These are phyloP conservation scores for Helotiales sp. DNA, from an alignment of 2,329 filamentous ascomycete genomes.

Conservation along the genomic window DNA sequence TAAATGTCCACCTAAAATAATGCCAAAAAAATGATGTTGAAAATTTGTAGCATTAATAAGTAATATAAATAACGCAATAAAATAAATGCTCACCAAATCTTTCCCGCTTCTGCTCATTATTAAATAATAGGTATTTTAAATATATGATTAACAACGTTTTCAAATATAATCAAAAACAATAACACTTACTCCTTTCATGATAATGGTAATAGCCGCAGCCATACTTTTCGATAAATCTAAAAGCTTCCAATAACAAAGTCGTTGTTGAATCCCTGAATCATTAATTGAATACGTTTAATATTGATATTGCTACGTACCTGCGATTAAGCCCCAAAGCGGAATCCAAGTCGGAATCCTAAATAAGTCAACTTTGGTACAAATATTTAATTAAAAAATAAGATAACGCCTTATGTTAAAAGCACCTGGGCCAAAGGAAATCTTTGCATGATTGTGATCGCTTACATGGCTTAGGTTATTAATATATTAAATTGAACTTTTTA, in stretches of 20 bases:
- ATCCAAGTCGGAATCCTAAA: slow-evolving; percentile 9
- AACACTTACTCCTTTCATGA: background rate
- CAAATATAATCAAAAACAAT: background rate
- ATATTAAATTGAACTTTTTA: background rate
- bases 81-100: slow-evolving; percentile 8
- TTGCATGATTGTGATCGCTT: background rate
- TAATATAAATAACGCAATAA: background rate
- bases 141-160: background rate
- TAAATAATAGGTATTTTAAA: background rate
- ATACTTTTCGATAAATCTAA: background rate
- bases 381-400: background rate
- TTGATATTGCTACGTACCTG: background rate
- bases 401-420: background rate
- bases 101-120: background rate
- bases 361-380: background rate
- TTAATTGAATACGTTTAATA: background rate
- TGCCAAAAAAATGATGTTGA: background rate
- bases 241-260: background rate
- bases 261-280: background rate
- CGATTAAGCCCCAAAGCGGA: background rate
- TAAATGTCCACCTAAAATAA: background rate
- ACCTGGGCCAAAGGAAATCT: background rate
- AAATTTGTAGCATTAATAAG: background rate
- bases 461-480: background rate
- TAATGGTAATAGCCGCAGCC: background rate